Evolutionary conservation across 768 basidiomycete genomes (phyloP), one percentile per base, ranked within the genome.

Genomic region (Tephrocybe sp.): DNA sequence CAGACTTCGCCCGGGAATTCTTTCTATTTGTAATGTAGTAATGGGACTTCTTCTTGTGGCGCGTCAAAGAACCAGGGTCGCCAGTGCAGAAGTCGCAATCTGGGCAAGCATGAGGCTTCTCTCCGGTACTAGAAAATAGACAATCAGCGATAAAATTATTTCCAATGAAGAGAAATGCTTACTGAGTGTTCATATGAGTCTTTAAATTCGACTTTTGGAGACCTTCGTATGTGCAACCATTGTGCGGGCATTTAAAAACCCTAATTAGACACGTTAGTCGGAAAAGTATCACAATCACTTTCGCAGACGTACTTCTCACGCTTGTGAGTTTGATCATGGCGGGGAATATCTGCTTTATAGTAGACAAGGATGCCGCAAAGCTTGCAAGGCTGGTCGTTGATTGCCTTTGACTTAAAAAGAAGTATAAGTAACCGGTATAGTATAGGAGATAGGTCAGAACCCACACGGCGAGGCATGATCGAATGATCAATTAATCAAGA

Each of bases 121-220:
- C 58, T 10, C 65, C 64, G 32, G 66, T 67, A 46, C 68, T 70
- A 40, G 23, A 45, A 38, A 46, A 19, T 19, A 35, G 16, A 41
- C 4, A 33, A 33, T 53, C 14, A 52, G 45, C 2, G 19, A 34
- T 8, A 20, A 10, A 39, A 8, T 0, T 22, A 14, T 4, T 36
- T 14, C 1, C 1, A 34, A 32, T 11, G 12, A 16, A 30, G 10
- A 3, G 33, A 17, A n/a, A 5, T 36, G 60, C 63, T 55, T 51
- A 69, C 68, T 71, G 69, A 26, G 52, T 66, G 35, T 56, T 54
- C 22, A 62, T 57, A 52, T 71, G 69, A n/a, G 67, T 68, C 16
- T 60, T 60, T 4, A 71, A 40, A 40, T 71, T 71, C 4, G 65
- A 65, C 42, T 56, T 61, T 39, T 71, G 69, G 9, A 68, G 55